Evolutionary conservation across 768 basidiomycete species (phyloP), one percentile per base, ranked within the genome.

Genomic region (Boletellus ananas): DNA sequence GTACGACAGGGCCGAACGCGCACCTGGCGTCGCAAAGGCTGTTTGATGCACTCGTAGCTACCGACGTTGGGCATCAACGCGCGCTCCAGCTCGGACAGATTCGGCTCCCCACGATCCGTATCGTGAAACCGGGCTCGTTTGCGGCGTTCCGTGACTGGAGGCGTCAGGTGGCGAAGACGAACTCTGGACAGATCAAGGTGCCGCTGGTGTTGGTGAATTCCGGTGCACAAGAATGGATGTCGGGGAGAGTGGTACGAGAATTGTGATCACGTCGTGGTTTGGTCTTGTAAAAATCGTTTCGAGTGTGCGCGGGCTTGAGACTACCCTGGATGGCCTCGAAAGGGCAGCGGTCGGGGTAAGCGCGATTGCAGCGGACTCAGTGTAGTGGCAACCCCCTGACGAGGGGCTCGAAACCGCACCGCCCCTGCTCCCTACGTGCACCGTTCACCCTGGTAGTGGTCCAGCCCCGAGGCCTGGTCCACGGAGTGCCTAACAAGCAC

Each of bases 81-180:
- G 50, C 42, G 13, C 33, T 54, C 8, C 39, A 50, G 2, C 20
- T 11, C 1, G 52, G 47, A 7, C 20, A 23, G 16, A 39, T 51
- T 1, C 34, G 53, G 10, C 37, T 55, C 7, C 63, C 64, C 2
- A 61, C 61, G 29, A 50, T 66, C 38, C 59, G 59, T 4, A 45
- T 65, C 3, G 45, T 65, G 4, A 47, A 52, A 20, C 16, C 43
- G 6, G 59, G 63, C 8, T 59, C 56, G 9, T 63, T 63, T 12
- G 31, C 40, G 3, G 61, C 53, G 4, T 63, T 54, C 33, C 54
- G 59, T 43, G 41, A 20, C 33, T 57, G 54, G 52, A 61, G 39
- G 31, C 34, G 36, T 13, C 37, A 49, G 37, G 39, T 4, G 5
- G 17, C 13, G 5, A 57, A 57, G 3, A 6, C 45, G 2, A 34